phyloP scores from a whole-genome alignment of 352 stramenopile genomes.

The Phytophthora sojae region DNA sequence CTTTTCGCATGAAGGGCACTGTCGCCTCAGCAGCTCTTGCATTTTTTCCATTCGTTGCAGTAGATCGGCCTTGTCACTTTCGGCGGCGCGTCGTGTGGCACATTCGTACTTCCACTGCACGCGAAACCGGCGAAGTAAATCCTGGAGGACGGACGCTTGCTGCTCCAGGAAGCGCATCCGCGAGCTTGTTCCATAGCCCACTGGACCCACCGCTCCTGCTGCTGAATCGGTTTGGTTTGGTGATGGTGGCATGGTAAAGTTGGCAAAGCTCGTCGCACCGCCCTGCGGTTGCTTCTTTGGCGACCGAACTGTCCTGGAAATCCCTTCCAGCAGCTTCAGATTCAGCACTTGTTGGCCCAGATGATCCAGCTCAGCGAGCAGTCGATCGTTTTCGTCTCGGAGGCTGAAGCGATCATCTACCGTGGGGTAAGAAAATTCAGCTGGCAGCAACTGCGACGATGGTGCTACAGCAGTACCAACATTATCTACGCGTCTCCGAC shows the following conservation, averaged over 20 bases:
- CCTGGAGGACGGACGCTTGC: constrained; percentile 55
- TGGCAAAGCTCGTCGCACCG: constrained; percentile 14
- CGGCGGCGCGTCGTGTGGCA: constrained; percentile 36
- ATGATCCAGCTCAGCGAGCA: constrained; percentile 48
- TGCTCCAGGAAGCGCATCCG: constrained; percentile 56
- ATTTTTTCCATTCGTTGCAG: constrained; percentile 51
- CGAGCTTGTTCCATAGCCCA: constrained; percentile 39
- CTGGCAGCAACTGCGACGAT: background rate
- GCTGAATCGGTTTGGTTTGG: constrained; percentile 14
- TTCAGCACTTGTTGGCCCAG: constrained; percentile 58
- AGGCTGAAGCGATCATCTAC: constrained; percentile 48
- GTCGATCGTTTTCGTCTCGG: constrained; percentile 59
- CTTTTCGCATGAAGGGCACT: constrained; percentile 39
- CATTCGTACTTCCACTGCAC: constrained; percentile 62
- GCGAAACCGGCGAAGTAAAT: constrained; percentile 58
- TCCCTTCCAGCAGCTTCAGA: constrained; percentile 43
- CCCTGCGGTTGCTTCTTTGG: constrained; percentile 19
- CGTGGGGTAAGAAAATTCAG: constrained; percentile 24
- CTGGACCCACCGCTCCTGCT: constrained; percentile 20
- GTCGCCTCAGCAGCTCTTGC: constrained; percentile 34
- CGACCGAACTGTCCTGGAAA: constrained; percentile 24
- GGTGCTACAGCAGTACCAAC: constrained; percentile 9
- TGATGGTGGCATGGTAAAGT: constrained; percentile 4
- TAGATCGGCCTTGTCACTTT: constrained; percentile 53
- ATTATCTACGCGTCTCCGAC: constrained; percentile 36